Evolutionary conservation across 108 stramenopile species (phyloP).

Genomic region (Cyclotella distinguenda): DNA sequence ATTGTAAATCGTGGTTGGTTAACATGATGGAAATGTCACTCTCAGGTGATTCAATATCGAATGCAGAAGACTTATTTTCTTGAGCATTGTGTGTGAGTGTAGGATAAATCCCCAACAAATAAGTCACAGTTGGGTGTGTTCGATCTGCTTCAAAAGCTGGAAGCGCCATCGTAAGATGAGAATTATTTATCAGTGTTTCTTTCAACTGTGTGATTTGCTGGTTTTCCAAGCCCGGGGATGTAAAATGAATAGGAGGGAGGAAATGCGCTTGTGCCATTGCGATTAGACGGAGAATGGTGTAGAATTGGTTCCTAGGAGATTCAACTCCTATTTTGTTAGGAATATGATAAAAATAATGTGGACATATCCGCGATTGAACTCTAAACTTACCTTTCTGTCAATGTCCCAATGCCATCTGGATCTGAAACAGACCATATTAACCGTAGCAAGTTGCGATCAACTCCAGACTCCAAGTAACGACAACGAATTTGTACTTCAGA

Average conservation of each 20-base stretch:
- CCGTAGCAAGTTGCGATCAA: constrained; percentile 54
- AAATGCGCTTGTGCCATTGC: constrained; percentile 63
- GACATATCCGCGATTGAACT: background rate
- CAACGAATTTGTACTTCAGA: background rate
- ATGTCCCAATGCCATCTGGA: constrained; percentile 52
- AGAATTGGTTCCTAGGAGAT: constrained; percentile 42
- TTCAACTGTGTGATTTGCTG: background rate
- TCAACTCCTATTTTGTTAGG: background rate
- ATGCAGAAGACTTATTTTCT: too few species aligned
- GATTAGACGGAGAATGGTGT: constrained; percentile 49
- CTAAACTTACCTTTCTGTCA: constrained; percentile 26
- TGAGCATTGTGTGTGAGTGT: background rate
- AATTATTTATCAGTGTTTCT: constrained; percentile 11
- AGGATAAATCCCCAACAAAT: constrained; percentile 35
- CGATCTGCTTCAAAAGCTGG: constrained; percentile 29
- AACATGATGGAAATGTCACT: constrained; percentile 4
- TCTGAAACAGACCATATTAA: constrained; percentile 59
- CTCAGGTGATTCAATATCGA: background rate
- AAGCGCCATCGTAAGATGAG: constrained; percentile 21
- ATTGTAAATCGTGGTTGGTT: constrained; percentile 28
- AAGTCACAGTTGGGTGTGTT: constrained; percentile 20
- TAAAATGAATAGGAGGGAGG: constrained; percentile 21
- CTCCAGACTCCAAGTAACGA: constrained; percentile 20
- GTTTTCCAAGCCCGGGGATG: background rate
- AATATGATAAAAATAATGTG: background rate